Evolutionary conservation across 2,329 filamentous ascomycete species (phyloP).

Genomic region (Fusarium dlaminii): DNA sequence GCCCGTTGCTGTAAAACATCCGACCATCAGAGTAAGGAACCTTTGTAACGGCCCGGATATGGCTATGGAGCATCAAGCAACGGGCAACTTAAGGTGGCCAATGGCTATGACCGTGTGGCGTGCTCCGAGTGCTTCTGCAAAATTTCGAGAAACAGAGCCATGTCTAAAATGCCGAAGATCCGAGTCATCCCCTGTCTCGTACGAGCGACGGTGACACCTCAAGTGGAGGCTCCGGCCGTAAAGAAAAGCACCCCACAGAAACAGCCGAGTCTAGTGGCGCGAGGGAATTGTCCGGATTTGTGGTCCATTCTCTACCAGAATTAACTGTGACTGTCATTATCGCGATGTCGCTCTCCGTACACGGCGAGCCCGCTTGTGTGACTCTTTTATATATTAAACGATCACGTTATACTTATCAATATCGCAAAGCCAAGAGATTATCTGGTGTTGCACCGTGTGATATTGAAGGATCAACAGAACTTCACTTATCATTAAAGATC

Average conservation of each 20-base stretch:
- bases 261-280: conserved; percentile 17
- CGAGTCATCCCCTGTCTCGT: conserved; percentile 32
- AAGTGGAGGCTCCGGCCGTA: conserved; percentile 6
- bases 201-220: conserved; percentile 26
- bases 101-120: conserved; percentile 18
- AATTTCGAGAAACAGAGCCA: conserved; percentile 41
- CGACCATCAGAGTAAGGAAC: conserved; percentile 33
- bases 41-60: conserved; percentile 38
- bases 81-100: conserved; percentile 6
- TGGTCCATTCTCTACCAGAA: background rate
- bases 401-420: background rate
- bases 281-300: conserved; percentile 14
- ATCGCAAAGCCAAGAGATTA: background rate
- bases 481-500: background rate
- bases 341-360: conserved; percentile 9
- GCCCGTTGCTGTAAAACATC: conserved; percentile 31
- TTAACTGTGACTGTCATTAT: background rate
- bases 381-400: background rate
- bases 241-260: conserved; percentile 20
- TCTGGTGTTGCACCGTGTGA: background rate
- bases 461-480: background rate
- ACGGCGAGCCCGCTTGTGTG: conserved; percentile 6
- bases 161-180: conserved; percentile 32
- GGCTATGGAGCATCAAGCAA: conserved; percentile 4
- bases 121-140: conserved; percentile 9